Percentiles rank a stretch among this genome's conserved stretches.
phyloP scores from a whole-genome alignment of 1,139 yeast species.

The Taiozyma sp. region DNA sequence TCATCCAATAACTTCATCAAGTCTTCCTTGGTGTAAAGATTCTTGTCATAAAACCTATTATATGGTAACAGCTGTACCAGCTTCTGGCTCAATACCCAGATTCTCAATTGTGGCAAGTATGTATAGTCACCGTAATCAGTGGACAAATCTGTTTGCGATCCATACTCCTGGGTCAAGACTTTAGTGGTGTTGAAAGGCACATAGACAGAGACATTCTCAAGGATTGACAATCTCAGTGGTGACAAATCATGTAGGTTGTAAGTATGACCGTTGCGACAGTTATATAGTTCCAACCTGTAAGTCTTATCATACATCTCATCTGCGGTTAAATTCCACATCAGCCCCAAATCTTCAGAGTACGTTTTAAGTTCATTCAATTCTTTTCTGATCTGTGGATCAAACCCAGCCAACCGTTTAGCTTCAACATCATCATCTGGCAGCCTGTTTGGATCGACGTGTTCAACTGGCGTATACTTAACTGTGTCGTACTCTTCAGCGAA shows the following conservation, averaged over 20 bases:
- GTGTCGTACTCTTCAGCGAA: neutral
- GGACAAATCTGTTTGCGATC: slow-evolving; percentile 12
- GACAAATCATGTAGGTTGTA: slow-evolving; percentile 36
- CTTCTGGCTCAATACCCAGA: slow-evolving; percentile 19
- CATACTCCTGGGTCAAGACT: slow-evolving; percentile 29
- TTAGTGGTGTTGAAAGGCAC: slow-evolving; percentile 44
- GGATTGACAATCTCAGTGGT: slow-evolving; percentile 46
- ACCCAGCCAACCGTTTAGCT: neutral
- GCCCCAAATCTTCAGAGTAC: neutral
- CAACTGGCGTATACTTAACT: neutral
- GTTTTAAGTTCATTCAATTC: neutral
- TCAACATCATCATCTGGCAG: neutral
- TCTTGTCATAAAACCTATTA: neutral
- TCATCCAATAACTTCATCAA: slow-evolving; percentile 1
- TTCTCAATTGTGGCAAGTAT: slow-evolving; percentile 27
- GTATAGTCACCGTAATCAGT: slow-evolving; percentile 26
- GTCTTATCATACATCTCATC: slow-evolving; percentile 25
- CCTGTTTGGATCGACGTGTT: slow-evolving; percentile 1
- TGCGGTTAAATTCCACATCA: neutral
- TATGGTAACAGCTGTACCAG: slow-evolving; percentile 5
- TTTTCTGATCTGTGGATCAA: neutral
- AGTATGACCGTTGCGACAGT: slow-evolving; percentile 45
- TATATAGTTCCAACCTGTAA: slow-evolving; percentile 25
- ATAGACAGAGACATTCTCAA: slow-evolving; percentile 50
- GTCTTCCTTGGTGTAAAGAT: slow-evolving; percentile 3